Conservation (phyloP, 2,329 filamentous ascomycete species). For the Calonectria naviculata region DNA sequence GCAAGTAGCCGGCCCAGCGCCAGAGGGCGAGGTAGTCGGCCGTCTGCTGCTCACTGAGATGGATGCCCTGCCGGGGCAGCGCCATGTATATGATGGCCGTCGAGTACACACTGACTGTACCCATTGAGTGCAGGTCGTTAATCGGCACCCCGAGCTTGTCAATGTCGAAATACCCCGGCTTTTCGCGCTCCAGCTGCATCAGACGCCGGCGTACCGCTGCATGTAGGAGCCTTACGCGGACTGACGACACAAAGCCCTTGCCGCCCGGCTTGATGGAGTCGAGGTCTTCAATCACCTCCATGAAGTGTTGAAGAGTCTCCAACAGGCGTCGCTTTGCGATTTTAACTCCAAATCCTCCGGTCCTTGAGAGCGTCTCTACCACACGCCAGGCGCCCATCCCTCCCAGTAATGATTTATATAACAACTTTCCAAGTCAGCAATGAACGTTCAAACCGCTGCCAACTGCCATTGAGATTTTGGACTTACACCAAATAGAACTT, state of each 20-base stretch:
- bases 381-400: constrained; percentile 80
- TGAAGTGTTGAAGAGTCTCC: constrained; percentile 81
- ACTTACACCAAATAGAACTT: constrained; percentile 68
- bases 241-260: constrained; percentile 68
- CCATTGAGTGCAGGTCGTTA: constrained; percentile 80
- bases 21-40: constrained; percentile 79
- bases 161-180: constrained; percentile 70
- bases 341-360: constrained; percentile 77
- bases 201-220: constrained; percentile 72
- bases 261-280: constrained; percentile 74
- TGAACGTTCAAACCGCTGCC: neutral
- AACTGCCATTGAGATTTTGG: neutral
- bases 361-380: constrained; percentile 79
- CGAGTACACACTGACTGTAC: constrained; percentile 78
- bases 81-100: constrained; percentile 74
- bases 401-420: constrained; percentile 74
- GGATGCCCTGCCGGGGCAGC: constrained; percentile 80
- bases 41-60: constrained; percentile 69
- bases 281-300: constrained; percentile 75
- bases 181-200: constrained; percentile 63
- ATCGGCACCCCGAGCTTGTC: constrained; percentile 72
- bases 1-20: constrained; percentile 78
- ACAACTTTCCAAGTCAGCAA: constrained; percentile 51
- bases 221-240: constrained; percentile 74
- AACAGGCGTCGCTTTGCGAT: constrained; percentile 71